These are phyloP conservation scores for Tripidium arundinaceum DNA, from an alignment of 202 grass and related monocot species.

Conservation along the genomic window DNA sequence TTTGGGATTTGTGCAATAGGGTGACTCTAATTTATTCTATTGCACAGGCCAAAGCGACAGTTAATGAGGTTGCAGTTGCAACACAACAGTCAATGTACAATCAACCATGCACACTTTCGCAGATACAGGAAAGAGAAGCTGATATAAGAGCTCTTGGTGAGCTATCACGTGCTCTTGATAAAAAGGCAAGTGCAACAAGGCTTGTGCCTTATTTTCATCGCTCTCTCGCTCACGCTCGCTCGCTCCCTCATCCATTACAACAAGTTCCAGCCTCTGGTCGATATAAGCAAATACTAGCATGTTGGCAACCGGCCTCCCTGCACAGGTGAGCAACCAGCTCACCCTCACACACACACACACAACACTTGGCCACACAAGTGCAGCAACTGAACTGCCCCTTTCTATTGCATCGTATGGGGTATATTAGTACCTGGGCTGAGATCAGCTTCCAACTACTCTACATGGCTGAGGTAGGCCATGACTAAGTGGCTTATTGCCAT, in stretches of 20 bases:
- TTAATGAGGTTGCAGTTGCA: conserved; percentile 58
- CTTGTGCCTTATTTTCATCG: neutral
- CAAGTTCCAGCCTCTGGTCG: too few relatives aligned
- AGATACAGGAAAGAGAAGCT: conserved; percentile 97
- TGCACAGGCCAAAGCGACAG: conserved; percentile 73
- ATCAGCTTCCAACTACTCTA: too few relatives aligned
- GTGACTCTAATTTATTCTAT: conserved; percentile 68
- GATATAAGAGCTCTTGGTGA: conserved; percentile 97
- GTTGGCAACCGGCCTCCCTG: neutral
- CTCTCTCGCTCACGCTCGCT: neutral
- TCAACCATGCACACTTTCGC: conserved; percentile 83
- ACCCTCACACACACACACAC: too few relatives aligned
- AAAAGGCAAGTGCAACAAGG: conserved; percentile 56
- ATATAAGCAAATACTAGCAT: neutral
- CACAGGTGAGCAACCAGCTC: too few relatives aligned
- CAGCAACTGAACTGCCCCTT: too few relatives aligned
- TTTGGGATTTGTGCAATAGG: conserved; percentile 45
- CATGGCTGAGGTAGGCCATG: too few relatives aligned
- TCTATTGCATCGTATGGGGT: too few relatives aligned
- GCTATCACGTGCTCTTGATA: conserved; percentile 90
- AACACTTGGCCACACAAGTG: too few relatives aligned
- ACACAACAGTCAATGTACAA: conserved; percentile 78
- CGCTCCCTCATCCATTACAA: neutral
- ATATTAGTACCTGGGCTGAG: too few relatives aligned
- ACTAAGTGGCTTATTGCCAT: too few relatives aligned